A percentile compares a stretch with the other conserved stretches of the same genome.
These are phyloP conservation scores for Sarocladiaceae sp. DNA, from an alignment of 2,329 filamentous ascomycete species.

Conservation along the genomic window DNA sequence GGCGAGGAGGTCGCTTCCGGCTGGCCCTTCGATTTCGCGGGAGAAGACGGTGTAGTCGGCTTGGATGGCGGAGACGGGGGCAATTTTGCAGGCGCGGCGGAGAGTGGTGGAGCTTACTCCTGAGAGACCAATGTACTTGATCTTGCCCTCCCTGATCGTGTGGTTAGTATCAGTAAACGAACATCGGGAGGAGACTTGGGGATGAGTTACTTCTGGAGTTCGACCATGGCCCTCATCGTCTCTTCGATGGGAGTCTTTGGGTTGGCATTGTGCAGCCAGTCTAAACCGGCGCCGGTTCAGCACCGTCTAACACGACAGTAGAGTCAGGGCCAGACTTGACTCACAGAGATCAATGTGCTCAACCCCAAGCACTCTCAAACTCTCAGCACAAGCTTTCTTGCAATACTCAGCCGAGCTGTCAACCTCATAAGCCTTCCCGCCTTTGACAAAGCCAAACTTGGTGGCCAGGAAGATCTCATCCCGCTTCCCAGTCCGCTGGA, in stretches of 20 bases:
- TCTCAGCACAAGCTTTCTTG: conserved; percentile 20
- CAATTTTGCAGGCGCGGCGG: conserved; percentile 45
- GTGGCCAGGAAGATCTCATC: conserved; percentile 41
- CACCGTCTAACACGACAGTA: conserved; percentile 9
- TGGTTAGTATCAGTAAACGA: not conserved
- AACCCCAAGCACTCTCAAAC: conserved; percentile 39
- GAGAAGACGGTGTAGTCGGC: conserved; percentile 50
- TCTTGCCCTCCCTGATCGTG: conserved; percentile 41
- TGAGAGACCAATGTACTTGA: conserved; percentile 48
- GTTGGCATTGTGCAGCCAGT: conserved; percentile 11
- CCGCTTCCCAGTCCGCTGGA: conserved; percentile 37
- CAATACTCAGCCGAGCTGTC: conserved; percentile 20
- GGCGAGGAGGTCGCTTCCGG: conserved; percentile 38
- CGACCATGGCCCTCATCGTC: conserved; percentile 41
- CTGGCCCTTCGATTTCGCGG: conserved; percentile 51
- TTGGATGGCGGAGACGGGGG: conserved; percentile 46
- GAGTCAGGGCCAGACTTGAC: conserved; percentile 40
- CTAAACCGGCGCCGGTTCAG: not conserved
- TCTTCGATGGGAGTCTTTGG: conserved; percentile 36
- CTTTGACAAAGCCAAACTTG: conserved; percentile 20
- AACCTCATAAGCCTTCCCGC: conserved; percentile 11
- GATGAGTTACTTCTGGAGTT: conserved; percentile 31
- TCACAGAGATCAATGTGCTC: conserved; percentile 50
- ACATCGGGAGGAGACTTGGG: too few relatives aligned
- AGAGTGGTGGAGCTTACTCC: conserved; percentile 42